phyloP scores from a whole-genome alignment of 1,284 basidiomycete species.

The Microbotryum silenes-acaulis region DNA sequence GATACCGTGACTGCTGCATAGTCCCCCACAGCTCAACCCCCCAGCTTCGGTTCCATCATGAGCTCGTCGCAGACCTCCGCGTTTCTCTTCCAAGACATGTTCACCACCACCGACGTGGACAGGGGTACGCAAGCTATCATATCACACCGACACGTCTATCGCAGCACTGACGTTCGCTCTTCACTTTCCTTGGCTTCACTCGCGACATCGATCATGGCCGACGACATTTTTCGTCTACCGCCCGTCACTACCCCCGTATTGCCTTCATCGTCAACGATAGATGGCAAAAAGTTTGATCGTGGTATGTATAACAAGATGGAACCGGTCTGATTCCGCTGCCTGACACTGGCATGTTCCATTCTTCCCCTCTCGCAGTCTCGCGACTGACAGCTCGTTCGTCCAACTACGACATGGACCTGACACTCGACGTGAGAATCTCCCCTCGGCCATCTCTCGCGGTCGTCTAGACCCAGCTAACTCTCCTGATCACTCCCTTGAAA shows the following conservation, averaged over 20 bases:
- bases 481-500: neutral
- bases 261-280: slow-evolving; percentile 6
- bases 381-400: slow-evolving; percentile 70
- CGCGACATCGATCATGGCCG: no score
- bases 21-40: no score
- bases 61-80: slow-evolving; percentile 44
- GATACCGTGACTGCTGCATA: no score
- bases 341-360: slow-evolving; percentile 7
- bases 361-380: slow-evolving; percentile 54
- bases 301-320: slow-evolving; percentile 50
- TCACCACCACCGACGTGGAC: slow-evolving; percentile 74
- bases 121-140: slow-evolving; percentile 44
- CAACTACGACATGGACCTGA: slow-evolving; percentile 81
- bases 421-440: slow-evolving; percentile 53
- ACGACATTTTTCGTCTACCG: no score
- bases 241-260: no score
- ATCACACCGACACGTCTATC: neutral
- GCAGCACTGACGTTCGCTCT: neutral
- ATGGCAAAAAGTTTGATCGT: slow-evolving; percentile 95
- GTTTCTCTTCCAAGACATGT: slow-evolving; percentile 82
- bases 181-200: no score
- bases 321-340: neutral
- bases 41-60: slow-evolving; percentile 1
- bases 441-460: neutral
- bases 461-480: slow-evolving; percentile 12